Evolutionary conservation across 768 basidiomycete genomes (phyloP), one percentile per base, ranked within the genome.

Genomic region (Russula sp.): DNA sequence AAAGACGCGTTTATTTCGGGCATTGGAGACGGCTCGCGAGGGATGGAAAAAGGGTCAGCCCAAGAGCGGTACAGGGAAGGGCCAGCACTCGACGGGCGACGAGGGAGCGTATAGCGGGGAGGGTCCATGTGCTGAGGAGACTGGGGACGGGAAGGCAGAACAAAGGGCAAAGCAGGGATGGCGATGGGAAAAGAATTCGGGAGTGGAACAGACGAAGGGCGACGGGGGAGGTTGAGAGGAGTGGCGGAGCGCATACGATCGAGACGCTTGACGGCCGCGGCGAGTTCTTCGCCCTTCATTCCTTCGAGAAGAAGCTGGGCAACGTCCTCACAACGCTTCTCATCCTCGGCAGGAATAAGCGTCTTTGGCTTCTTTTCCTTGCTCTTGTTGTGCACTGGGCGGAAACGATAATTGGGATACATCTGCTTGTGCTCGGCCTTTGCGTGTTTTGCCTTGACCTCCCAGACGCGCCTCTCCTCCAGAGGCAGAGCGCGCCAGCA

Each of bases 381-480:
- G 67, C 74, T 75, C 74, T 79, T 79, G 71, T 79, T 79, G 70
- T 76, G 75, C 31, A 77, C 77, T 7, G 77, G 77, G 55, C 72
- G 70, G 73, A 80, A 81, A 39, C 78, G 76, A 53, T 81, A 91
- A 66, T 88, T 80, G 0, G 89, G 88, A 71, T 88, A 88, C 62
- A 75, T 77, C 45, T 77, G 77, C 59, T 87, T 83, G 74, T 91
- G 89, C 35, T 84, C 85, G 0, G 84, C 86, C 74, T 89, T 89
- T 27, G 84, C 88, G 49, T 83, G 80, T 70, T 87, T 87, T 0
- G 89, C 89, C 59, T 81, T 81, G 39, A 80, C 74, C 69, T 90
- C 87, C 89, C 89, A 91, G 18, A 83, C 76, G 4, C 79, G 79
- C 70, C 87, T 88, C 72, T 91, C 87, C 16, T 85, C 82, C 18